A percentile compares a stretch with the other conserved stretches of the same genome.
Evolutionary conservation across 2,329 filamentous ascomycete species (phyloP).

Genomic region (Pseudogymnoascus sp.): DNA sequence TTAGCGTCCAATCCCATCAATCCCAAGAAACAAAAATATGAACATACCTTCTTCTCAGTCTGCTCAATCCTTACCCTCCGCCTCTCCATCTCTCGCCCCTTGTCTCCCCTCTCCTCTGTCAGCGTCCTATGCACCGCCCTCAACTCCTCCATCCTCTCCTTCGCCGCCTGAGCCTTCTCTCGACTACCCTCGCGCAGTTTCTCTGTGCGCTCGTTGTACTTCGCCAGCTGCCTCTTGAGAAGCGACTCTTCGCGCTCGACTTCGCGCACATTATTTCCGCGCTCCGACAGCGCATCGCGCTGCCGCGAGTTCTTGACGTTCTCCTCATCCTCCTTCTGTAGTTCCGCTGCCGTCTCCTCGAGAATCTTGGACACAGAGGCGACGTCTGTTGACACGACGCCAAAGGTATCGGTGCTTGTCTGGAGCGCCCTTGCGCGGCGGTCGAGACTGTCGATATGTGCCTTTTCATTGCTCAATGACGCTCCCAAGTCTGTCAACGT

Average conservation of each 20-base stretch:
- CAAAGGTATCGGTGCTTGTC: conserved; percentile 84
- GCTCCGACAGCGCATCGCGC: conserved; percentile 77
- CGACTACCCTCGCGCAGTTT: conserved; percentile 72
- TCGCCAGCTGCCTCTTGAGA: conserved; percentile 72
- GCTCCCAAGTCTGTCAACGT: conserved; percentile 75
- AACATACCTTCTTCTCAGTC: conserved; percentile 88
- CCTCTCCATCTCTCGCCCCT: conserved; percentile 86
- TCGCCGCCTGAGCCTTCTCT: conserved; percentile 72
- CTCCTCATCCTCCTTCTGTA: conserved; percentile 88
- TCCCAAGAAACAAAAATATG: conserved; percentile 4
- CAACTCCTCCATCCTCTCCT: conserved; percentile 84
- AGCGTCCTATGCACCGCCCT: conserved; percentile 70
- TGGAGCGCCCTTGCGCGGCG: conserved; percentile 81
- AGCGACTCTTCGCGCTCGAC: conserved; percentile 83
- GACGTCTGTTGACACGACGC: conserved; percentile 76
- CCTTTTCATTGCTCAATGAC: conserved; percentile 68
- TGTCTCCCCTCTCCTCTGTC: conserved; percentile 76
- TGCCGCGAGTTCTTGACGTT: conserved; percentile 71
- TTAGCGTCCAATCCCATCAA: conserved; percentile 24
- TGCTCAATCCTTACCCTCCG: conserved; percentile 91
- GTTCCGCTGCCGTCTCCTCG: conserved; percentile 76
- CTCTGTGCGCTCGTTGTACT: conserved; percentile 81
- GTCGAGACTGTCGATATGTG: conserved; percentile 81
- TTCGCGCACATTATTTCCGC: conserved; percentile 82
- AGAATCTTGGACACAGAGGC: conserved; percentile 81